A percentile compares a stretch with the other conserved stretches of the same genome.
Evolutionary conservation across 2,329 filamentous ascomycete genomes (phyloP).

Genomic region (Aspergillus ustus): DNA sequence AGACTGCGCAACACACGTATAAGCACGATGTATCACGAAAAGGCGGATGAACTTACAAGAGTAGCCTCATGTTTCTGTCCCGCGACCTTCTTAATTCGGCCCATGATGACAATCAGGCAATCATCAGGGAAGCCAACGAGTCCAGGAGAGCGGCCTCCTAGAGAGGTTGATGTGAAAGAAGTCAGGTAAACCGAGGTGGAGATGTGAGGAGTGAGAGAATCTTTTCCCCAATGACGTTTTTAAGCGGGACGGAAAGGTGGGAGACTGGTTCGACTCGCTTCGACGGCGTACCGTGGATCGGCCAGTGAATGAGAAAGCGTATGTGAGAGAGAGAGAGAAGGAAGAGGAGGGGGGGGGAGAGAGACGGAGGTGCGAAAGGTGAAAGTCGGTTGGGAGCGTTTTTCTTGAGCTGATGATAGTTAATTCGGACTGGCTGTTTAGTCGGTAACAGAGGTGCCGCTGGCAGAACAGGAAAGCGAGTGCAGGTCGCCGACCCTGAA

Average conservation of each 20-base stretch:
- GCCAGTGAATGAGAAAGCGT: constrained; percentile 7
- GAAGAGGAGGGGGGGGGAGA: no score
- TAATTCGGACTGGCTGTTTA: constrained; percentile 31
- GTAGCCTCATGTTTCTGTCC: constrained; percentile 58
- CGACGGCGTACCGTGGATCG: background rate
- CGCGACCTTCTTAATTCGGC: constrained; percentile 59
- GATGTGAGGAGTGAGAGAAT: constrained; percentile 35
- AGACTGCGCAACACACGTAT: constrained; percentile 61
- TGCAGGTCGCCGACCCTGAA: constrained; percentile 47
- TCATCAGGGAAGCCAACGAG: constrained; percentile 42
- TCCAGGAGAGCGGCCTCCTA: constrained; percentile 34
- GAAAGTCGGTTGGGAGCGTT: background rate
- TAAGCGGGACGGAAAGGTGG: constrained; percentile 10
- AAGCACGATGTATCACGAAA: background rate
- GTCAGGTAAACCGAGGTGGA: constrained; percentile 35
- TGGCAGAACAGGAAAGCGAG: constrained; percentile 37
- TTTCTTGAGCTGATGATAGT: background rate
- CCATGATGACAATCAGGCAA: constrained; percentile 49
- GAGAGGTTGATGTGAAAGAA: constrained; percentile 28
- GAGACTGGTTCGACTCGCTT: constrained; percentile 10
- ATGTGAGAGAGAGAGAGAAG: background rate
- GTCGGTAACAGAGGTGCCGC: constrained; percentile 12
- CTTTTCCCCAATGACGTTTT: constrained; percentile 44
- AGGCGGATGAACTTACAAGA: constrained; percentile 45
- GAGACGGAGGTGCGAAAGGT: background rate